Evolutionary conservation across 2,329 filamentous ascomycete genomes (phyloP).

Genomic region (Alternaria hordeiaustralica): DNA sequence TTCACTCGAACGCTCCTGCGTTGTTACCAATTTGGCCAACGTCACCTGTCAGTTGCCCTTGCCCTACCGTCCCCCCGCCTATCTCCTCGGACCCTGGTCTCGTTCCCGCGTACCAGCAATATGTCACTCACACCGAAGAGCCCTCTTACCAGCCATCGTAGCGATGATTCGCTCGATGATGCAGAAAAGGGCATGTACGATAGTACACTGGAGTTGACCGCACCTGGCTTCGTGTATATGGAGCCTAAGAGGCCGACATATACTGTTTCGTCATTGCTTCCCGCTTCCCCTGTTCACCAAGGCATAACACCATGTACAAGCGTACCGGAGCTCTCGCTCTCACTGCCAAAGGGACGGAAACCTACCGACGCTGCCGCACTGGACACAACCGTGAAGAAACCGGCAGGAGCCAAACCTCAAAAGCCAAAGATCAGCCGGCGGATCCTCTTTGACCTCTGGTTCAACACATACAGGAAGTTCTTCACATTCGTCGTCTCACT

Average conservation of each 20-base stretch:
- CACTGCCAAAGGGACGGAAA: constrained; percentile 22
- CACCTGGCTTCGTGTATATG: constrained; percentile 40
- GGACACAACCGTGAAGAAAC: constrained; percentile 25
- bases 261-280: constrained; percentile 21
- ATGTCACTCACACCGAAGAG: constrained; percentile 31
- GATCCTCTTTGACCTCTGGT: constrained; percentile 43
- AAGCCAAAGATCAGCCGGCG: constrained; percentile 37
- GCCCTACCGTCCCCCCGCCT: not conserved
- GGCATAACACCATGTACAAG: constrained; percentile 43
- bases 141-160: constrained; percentile 20
- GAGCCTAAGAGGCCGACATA: constrained; percentile 15
- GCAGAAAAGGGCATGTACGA: constrained; percentile 44
- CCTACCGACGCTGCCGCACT: constrained; percentile 25
- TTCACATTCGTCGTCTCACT: constrained; percentile 41
- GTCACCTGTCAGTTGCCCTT: not conserved
- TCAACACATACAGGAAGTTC: constrained; percentile 47
- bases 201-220: constrained; percentile 27
- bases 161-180: constrained; percentile 37
- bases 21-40: not conserved
- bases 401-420: constrained; percentile 7
- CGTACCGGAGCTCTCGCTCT: constrained; percentile 40
- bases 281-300: constrained; percentile 40
- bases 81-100: not conserved
- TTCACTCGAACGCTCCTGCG: constrained; percentile 3
- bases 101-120: constrained; percentile 11